phyloP scores from a whole-genome alignment of 306 rosid genomes.

The Cicer judaicum region DNA sequence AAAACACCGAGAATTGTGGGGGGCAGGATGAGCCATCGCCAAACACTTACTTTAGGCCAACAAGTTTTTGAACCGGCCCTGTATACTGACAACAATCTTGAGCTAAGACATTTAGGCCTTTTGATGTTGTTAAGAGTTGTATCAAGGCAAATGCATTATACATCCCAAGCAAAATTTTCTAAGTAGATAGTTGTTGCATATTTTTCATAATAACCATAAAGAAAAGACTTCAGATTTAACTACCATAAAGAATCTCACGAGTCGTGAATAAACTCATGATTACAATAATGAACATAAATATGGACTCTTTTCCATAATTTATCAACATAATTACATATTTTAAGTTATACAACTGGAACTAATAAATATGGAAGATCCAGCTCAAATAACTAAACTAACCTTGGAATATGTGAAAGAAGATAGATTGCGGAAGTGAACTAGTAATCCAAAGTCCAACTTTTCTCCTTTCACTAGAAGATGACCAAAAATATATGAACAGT shows the following conservation, averaged over 20 bases:
- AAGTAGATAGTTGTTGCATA: background rate
- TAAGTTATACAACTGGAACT: background rate
- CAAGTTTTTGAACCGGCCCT: too few species aligned
- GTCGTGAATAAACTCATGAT: background rate
- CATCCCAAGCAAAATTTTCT: background rate
- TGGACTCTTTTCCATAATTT: background rate
- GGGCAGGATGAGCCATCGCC: too few species aligned
- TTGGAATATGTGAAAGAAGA: conserved; percentile 26
- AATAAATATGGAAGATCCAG: conserved; percentile 12
- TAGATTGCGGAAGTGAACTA: conserved; percentile 8
- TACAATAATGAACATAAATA: conserved; percentile 2
- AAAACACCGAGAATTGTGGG: too few species aligned
- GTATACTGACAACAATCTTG: background rate
- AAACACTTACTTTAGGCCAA: too few species aligned
- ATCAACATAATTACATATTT: background rate
- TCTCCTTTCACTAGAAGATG: conserved; percentile 34
- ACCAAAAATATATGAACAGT: background rate
- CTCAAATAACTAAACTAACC: conserved; percentile 34
- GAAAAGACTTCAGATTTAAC: conserved; percentile 26
- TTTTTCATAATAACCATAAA: conserved; percentile 11
- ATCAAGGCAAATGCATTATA: background rate
- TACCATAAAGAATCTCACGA: conserved; percentile 1
- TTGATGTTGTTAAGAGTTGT: background rate
- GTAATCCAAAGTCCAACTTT: background rate
- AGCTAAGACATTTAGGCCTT: conserved; percentile 4